Evolutionary conservation across 805 yeast genomes (phyloP).

Genomic region (Pichia manshurica): DNA sequence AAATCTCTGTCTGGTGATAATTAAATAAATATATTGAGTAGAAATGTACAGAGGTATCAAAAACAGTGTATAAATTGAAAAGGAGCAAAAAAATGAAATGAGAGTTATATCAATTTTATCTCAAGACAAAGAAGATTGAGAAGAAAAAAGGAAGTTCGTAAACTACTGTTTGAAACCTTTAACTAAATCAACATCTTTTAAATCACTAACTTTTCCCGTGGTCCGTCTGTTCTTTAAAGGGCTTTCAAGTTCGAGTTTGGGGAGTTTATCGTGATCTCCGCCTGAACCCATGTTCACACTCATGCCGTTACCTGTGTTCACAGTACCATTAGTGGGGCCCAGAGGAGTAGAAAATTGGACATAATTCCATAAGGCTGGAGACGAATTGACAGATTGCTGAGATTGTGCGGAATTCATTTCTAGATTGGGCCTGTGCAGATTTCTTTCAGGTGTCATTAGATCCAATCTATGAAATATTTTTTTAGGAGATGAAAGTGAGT

Average conservation of each 20-base stretch:
- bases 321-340: constrained; percentile 18
- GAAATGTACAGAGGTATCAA: neutral
- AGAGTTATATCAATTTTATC: too few relatives aligned
- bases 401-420: constrained; percentile 31
- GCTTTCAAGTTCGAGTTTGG: constrained; percentile 26
- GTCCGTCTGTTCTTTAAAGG: constrained; percentile 24
- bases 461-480: constrained; percentile 45
- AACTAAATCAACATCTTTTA: constrained; percentile 42
- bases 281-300: neutral
- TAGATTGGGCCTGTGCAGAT: constrained; percentile 28
- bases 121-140: too few relatives aligned
- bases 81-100: neutral
- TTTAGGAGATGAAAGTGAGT: constrained; percentile 25
- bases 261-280: constrained; percentile 7
- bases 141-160: too few relatives aligned
- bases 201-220: constrained; percentile 33
- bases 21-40: neutral
- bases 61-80: neutral
- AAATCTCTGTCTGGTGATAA: too few relatives aligned
- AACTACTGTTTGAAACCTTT: constrained; percentile 37
- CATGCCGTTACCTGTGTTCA: constrained; percentile 1
- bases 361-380: constrained; percentile 93
- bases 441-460: constrained; percentile 62
- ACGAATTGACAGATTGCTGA: constrained; percentile 45
- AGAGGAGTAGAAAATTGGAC: constrained; percentile 58